These are phyloP conservation scores for Pichia sp. DNA, from an alignment of 1,139 yeast species.

Conservation along the genomic window DNA sequence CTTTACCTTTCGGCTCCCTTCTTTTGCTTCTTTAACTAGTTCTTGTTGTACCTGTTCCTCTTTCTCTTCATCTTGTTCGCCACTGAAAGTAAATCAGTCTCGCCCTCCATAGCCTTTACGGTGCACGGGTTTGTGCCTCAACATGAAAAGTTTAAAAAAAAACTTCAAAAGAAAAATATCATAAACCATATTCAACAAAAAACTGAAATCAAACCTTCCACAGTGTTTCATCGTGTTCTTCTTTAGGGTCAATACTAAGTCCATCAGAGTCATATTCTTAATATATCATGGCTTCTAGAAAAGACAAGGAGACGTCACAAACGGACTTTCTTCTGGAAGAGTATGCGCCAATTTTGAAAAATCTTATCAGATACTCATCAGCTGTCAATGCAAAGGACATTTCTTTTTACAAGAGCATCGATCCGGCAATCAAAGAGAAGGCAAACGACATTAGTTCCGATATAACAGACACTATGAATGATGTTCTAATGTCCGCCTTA, in stretches of 20 bases:
- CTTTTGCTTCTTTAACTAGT: background rate
- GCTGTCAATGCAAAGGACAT: constrained; percentile 79
- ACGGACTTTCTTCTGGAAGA: constrained; percentile 19
- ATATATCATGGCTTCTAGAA: background rate
- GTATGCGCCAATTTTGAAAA: constrained; percentile 41
- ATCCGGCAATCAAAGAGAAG: constrained; percentile 44
- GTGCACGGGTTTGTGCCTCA: background rate
- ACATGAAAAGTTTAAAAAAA: background rate
- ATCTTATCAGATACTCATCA: constrained; percentile 64
- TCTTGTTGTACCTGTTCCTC: background rate
- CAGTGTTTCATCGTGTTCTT: too few species aligned
- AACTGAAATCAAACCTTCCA: too few species aligned
- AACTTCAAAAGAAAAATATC: background rate
- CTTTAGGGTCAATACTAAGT: too few species aligned
- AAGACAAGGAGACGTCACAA: background rate
- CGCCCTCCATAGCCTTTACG: background rate
- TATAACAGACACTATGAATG: constrained; percentile 42
- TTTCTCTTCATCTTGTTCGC: background rate
- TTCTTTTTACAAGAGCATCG: constrained; percentile 68
- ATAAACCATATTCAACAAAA: background rate
- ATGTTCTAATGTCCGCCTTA: constrained; percentile 39
- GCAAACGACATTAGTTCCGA: constrained; percentile 12
- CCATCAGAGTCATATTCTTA: too few species aligned
- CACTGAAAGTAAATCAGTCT: background rate
- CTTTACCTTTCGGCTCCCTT: background rate